Percentiles rank a stretch among this genome's conserved stretches.
These are phyloP conservation scores for Fomitopsis betulina DNA, from an alignment of 1,284 basidiomycete genomes.

Conservation along the genomic window DNA sequence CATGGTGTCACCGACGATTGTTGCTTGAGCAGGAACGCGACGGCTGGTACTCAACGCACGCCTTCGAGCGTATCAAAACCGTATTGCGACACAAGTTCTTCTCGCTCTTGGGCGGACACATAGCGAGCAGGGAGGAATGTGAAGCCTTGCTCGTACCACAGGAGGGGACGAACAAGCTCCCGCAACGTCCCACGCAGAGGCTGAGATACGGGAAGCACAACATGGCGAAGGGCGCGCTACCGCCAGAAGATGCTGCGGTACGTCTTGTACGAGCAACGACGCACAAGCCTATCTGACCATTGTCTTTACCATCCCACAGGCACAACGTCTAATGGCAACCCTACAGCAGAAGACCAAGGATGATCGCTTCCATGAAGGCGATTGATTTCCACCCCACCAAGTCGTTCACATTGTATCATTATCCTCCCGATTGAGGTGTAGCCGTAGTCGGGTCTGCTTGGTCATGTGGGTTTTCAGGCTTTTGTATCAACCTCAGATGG, in stretches of 20 bases:
- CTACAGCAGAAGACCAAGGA: conserved; percentile 55
- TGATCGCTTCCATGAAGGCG: conserved; percentile 14
- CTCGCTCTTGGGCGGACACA: conserved; percentile 71
- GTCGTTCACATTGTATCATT: not conserved
- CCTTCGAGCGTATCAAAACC: conserved; percentile 78
- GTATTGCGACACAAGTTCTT: conserved; percentile 87
- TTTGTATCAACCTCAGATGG: no score
- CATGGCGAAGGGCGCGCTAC: conserved; percentile 78
- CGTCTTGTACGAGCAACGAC: conserved; percentile 20
- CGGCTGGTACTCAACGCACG: conserved; percentile 79
- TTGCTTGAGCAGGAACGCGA: conserved; percentile 58
- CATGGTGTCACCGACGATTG: not conserved
- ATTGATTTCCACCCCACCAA: not conserved
- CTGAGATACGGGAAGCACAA: conserved; percentile 70
- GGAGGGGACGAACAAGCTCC: conserved; percentile 38
- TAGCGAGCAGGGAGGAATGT: conserved; percentile 70
- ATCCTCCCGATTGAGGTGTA: not conserved
- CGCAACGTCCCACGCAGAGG: conserved; percentile 32
- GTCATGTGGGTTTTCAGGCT: no score
- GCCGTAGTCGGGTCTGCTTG: not conserved
- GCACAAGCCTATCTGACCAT: not conserved
- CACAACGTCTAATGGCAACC: conserved; percentile 34
- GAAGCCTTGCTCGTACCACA: conserved; percentile 51
- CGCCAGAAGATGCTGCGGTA: conserved; percentile 78
- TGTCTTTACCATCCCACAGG: conserved; percentile 10